Evolutionary conservation across 345 rosid species (phyloP), one percentile per base, ranked within the genome.

Genomic region (Syzygium oleosum): DNA sequence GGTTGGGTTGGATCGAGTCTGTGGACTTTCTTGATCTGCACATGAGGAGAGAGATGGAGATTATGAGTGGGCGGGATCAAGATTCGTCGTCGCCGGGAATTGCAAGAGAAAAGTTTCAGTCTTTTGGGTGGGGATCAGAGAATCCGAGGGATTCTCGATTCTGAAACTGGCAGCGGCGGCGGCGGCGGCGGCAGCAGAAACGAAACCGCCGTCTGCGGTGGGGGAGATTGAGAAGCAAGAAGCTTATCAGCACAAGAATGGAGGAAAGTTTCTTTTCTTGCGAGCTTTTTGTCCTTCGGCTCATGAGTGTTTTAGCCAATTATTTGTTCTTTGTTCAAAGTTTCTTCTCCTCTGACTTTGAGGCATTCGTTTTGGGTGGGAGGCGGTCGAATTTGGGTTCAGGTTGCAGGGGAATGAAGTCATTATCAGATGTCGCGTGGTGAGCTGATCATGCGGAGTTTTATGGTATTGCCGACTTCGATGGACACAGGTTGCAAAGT

Each of bases 21-120:
- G 83, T 59, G 9, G 85, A 52, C 53, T n/a, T 87, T 83, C 85
- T 59, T 51, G 85, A 79, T 54, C 78, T 21, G 85, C 88, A 87
- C 88, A 87, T 87, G 46, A 68, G 80, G 25, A 41, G 25, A 5
- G 80, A 38, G 46, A 73, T 5, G 1, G 80, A 73, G 80, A 73
- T 73, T 34, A 11, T 2, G 49, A 73, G 10, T 19, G 80, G 80
- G 46, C 25, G 25, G 46, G 38, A 21, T 21, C 46, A 73, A 73
- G 80, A 73, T 73, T 34, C 10, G 49, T 41, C 80, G 80, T 38
- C 80, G 80, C 38, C 19, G 49, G n/a, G 49, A 19, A 73, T 31
- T 17, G 80, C 80, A 9, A 19, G 49, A 73, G 80, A 34, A 11
- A 22, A 34, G 43, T 34, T 56, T 34, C 38, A 25, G 80, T 73